A percentile compares a stretch with the other conserved stretches of the same genome.
Conservation (phyloP, 2,329 filamentous ascomycete species). For the Paecilomyces sp. region DNA sequence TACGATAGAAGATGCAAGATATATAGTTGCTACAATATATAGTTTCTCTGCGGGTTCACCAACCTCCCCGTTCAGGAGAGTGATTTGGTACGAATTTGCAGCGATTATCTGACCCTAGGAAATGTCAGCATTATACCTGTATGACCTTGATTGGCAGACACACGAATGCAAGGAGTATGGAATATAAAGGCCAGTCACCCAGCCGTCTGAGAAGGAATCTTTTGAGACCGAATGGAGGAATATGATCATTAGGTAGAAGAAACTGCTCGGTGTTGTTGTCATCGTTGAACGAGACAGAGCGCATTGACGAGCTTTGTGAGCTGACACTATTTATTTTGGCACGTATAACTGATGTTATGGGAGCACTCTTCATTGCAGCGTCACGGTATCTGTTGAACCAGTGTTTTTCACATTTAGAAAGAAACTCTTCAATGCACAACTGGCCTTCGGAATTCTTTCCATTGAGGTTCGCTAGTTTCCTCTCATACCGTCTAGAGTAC, state of each 20-base stretch:
- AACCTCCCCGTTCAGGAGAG: slow-evolving; percentile 51
- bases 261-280: slow-evolving; percentile 39
- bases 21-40: slow-evolving; percentile 50
- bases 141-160: not conserved
- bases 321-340: slow-evolving; percentile 1
- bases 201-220: slow-evolving; percentile 43
- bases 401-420: slow-evolving; percentile 54
- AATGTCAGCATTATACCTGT: not conserved
- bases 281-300: slow-evolving; percentile 10
- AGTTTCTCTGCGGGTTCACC: slow-evolving; percentile 49
- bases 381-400: slow-evolving; percentile 51
- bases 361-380: slow-evolving; percentile 26
- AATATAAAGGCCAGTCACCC: slow-evolving; percentile 54
- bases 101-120: slow-evolving; percentile 46
- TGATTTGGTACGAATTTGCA: slow-evolving; percentile 57
- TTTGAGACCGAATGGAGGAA: slow-evolving; percentile 44
- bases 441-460: slow-evolving; percentile 47
- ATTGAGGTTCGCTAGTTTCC: slow-evolving; percentile 44
- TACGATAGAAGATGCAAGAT: slow-evolving; percentile 45
- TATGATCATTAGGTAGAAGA: slow-evolving; percentile 43
- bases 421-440: slow-evolving; percentile 54
- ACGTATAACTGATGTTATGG: slow-evolving; percentile 8
- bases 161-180: slow-evolving; percentile 47
- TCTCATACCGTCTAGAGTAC: slow-evolving; percentile 49
- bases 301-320: not conserved